These are phyloP conservation scores for Microstegium vimineum DNA, from an alignment of 176 grass and related monocot genomes.

Conservation along the genomic window DNA sequence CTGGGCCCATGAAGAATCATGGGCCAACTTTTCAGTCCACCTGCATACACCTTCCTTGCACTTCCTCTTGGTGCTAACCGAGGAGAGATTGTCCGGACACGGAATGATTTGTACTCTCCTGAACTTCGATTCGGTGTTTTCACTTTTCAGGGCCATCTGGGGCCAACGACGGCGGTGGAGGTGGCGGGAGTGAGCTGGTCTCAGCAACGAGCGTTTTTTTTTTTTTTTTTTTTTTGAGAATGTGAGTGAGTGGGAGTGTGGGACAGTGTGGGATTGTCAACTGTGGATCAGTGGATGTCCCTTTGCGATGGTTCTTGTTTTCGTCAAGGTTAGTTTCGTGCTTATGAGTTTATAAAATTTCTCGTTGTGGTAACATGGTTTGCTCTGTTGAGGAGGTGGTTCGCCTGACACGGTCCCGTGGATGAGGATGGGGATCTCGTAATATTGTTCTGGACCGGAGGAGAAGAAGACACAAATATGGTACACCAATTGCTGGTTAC, in stretches of 20 bases:
- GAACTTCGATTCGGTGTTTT: background rate
- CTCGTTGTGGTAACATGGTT: background rate
- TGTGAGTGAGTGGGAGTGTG: background rate
- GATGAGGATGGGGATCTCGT: slow-evolving; percentile 79
- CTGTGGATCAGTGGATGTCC: background rate
- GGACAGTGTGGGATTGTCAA: no score
- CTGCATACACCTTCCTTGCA: slow-evolving; percentile 23
- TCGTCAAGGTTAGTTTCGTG: background rate
- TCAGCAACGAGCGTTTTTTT: background rate
- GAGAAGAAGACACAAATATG: slow-evolving; percentile 22
- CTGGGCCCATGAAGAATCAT: background rate
- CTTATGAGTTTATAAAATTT: background rate
- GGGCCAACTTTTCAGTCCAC: background rate
- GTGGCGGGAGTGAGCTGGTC: background rate
- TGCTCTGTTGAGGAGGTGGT: background rate
- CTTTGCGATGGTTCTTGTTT: slow-evolving; percentile 1
- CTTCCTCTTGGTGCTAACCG: background rate
- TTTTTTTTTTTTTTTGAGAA: no score
- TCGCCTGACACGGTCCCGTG: slow-evolving; percentile 17
- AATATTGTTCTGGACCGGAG: slow-evolving; percentile 62
- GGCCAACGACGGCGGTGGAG: background rate
- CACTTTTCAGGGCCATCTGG: background rate
- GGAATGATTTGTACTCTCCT: background rate
- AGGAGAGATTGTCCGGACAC: background rate
- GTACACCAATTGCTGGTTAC: background rate